These are phyloP conservation scores for Erysimum cheiri DNA, from an alignment of 441 rosid genomes.

Conservation along the genomic window DNA sequence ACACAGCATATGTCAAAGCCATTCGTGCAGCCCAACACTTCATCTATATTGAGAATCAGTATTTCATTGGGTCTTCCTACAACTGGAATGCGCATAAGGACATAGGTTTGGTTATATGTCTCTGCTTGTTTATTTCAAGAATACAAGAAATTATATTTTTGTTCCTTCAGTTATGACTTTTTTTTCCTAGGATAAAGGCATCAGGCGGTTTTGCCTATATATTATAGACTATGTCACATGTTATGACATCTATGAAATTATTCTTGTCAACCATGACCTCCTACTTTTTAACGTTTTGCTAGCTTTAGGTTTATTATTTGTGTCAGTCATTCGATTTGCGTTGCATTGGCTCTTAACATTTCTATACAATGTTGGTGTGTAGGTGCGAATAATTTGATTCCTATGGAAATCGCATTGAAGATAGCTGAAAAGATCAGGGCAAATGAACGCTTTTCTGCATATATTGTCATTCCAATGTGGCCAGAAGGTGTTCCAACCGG, in stretches of 20 bases:
- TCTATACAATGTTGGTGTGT: conserved; percentile 31
- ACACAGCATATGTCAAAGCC: conserved; percentile 95
- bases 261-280: neutral
- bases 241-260: neutral
- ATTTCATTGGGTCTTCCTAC: conserved; percentile 93
- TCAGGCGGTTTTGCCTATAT: conserved; percentile 1
- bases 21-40: conserved; percentile 97
- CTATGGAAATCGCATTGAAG: conserved; percentile 98
- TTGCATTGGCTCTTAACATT: conserved; percentile 17
- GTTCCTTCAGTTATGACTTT: neutral
- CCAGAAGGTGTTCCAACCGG: conserved; percentile 97
- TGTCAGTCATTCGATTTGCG: neutral
- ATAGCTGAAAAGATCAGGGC: conserved; percentile 92
- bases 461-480: conserved; percentile 96
- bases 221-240: conserved; percentile 1
- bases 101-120: conserved; percentile 54
- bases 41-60: conserved; percentile 97
- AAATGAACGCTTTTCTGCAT: conserved; percentile 91
- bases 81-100: conserved; percentile 86
- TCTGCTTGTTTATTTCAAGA: conserved; percentile 15
- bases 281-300: neutral
- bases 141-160: neutral
- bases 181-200: neutral
- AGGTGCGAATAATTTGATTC: conserved; percentile 97
- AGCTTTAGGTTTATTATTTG: conserved; percentile 9